phyloP scores from a whole-genome alignment of 2,329 filamentous ascomycete species.

The Claviceps purpurea region DNA sequence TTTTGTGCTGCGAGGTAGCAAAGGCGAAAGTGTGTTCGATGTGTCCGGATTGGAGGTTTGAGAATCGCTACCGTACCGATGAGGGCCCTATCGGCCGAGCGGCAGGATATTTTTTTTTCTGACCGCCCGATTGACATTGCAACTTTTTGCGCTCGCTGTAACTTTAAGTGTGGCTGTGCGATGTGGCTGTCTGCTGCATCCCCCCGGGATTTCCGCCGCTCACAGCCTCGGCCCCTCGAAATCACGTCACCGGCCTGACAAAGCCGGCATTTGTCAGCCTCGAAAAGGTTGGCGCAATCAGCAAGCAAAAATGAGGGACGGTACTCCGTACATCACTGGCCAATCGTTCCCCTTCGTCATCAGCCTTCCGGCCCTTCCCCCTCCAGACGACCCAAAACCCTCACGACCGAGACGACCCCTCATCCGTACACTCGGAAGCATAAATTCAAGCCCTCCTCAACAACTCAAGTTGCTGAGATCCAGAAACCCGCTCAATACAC shows the following conservation, averaged over 20 bases:
- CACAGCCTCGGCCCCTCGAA: not conserved
- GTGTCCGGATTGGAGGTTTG: not conserved
- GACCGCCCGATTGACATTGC: constrained; percentile 2
- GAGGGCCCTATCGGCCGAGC: not conserved
- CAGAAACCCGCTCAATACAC: too few relatives aligned
- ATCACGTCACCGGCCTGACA: constrained; percentile 5
- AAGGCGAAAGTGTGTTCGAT: not conserved
- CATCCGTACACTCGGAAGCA: too few relatives aligned
- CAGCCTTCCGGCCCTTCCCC: too few relatives aligned
- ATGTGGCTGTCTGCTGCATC: not conserved
- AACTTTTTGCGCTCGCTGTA: constrained; percentile 1
- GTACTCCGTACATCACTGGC: too few relatives aligned
- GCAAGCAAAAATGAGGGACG: too few relatives aligned
- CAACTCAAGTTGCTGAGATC: too few relatives aligned
- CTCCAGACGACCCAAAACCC: too few relatives aligned
- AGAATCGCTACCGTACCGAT: not conserved
- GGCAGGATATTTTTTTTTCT: constrained; percentile 4
- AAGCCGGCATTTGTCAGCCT: not conserved
- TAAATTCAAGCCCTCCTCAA: too few relatives aligned
- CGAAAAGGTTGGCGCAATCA: too few relatives aligned
- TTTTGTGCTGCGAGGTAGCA: not conserved
- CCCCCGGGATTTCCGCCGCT: too few relatives aligned
- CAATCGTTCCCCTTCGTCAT: too few relatives aligned
- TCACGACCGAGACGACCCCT: too few relatives aligned
- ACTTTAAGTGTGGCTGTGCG: constrained; percentile 1